Evolutionary conservation across 73 alveolate species (phyloP).

Genomic region (Paramecium octaurelia): DNA sequence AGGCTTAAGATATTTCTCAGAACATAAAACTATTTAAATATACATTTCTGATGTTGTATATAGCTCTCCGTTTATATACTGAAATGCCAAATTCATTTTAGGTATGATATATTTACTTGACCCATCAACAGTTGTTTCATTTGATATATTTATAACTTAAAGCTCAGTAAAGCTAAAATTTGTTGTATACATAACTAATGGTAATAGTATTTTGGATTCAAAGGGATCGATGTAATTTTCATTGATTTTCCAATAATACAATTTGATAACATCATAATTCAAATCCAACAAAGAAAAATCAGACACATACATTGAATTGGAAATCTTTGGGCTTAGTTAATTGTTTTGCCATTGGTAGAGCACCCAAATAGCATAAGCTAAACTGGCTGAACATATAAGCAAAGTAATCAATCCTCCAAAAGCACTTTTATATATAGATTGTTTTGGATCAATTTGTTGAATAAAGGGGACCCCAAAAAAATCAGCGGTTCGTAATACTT

Average conservation of each 20-base stretch:
- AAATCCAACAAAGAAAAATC: neutral
- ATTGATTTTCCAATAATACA: neutral
- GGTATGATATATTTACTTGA: neutral
- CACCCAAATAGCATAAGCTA: neutral
- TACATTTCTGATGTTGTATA: neutral
- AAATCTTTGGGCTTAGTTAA: neutral
- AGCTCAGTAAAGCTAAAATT: neutral
- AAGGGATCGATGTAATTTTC: slow-evolving; percentile 2
- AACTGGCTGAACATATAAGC: neutral
- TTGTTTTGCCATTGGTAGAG: neutral
- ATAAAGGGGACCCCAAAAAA: neutral
- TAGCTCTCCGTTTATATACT: neutral
- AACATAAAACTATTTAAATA: neutral
- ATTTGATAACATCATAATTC: neutral
- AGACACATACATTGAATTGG: neutral
- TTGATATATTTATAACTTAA: neutral
- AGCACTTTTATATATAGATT: neutral
- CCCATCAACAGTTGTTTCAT: neutral
- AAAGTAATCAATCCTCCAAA: neutral
- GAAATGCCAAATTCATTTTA: neutral
- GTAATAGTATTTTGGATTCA: neutral
- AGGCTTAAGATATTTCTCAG: neutral
- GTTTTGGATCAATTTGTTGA: neutral
- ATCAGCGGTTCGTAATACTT: neutral
- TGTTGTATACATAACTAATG: neutral